phyloP scores from a whole-genome alignment of 805 yeast genomes.

The Yarrowia divulgata region DNA sequence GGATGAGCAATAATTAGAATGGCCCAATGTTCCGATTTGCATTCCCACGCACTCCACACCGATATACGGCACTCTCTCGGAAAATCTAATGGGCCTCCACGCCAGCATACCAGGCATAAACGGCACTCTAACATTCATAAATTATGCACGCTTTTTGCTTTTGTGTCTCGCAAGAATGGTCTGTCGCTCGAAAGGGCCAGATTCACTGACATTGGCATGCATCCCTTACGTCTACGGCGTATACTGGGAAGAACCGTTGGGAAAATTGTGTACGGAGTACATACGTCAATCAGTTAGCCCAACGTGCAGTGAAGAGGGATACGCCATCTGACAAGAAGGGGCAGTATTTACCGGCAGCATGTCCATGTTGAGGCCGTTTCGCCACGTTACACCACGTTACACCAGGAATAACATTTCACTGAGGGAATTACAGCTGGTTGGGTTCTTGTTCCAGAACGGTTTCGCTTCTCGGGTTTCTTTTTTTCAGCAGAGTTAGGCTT shows the following conservation, averaged over 20 bases:
- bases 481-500: not conserved
- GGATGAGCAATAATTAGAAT: not conserved
- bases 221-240: slow-evolving; percentile 32
- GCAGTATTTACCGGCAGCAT: too few species aligned
- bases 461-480: too few species aligned
- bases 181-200: not conserved
- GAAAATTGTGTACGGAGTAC: not conserved
- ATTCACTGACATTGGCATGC: slow-evolving; percentile 8
- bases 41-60: not conserved
- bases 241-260: slow-evolving; percentile 9
- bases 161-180: not conserved
- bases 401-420: too few species aligned
- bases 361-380: too few species aligned
- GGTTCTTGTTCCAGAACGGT: not conserved
- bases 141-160: slow-evolving; percentile 2
- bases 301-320: too few species aligned
- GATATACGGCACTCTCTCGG: not conserved
- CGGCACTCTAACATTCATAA: not conserved
- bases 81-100: not conserved
- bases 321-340: too few species aligned
- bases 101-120: not conserved
- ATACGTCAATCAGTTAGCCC: too few species aligned
- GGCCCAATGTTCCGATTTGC: not conserved
- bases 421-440: too few species aligned
- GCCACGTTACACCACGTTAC: too few species aligned